Evolutionary conservation across 2,329 filamentous ascomycete genomes (phyloP).

Genomic region (Exophiala dermatitidis): DNA sequence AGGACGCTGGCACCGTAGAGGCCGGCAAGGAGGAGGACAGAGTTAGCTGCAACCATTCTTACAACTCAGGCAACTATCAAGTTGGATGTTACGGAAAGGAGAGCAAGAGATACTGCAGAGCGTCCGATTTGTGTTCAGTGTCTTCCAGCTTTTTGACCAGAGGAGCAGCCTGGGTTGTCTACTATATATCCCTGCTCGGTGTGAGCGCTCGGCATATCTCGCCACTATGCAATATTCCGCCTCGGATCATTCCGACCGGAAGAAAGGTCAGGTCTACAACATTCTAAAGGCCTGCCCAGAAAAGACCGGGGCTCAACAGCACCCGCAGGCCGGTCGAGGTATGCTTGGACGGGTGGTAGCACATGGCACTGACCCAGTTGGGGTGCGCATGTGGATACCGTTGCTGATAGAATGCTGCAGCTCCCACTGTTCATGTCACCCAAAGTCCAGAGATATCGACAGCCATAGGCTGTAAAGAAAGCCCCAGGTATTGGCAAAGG

Average conservation of each 20-base stretch:
- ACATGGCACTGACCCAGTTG: neutral
- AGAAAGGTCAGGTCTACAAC: too few species aligned
- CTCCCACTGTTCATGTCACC: neutral
- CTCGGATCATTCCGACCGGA: too few species aligned
- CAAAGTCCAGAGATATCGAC: neutral
- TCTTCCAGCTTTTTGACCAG: neutral
- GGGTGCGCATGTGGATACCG: neutral
- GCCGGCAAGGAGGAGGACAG: neutral
- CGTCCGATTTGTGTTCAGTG: neutral
- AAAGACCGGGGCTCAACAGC: neutral
- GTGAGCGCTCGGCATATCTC: neutral
- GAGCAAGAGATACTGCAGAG: neutral
- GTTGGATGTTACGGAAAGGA: neutral
- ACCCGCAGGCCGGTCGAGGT: neutral
- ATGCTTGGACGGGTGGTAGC: neutral
- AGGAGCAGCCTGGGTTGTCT: neutral
- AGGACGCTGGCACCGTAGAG: constrained; percentile 2
- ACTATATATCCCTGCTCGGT: neutral
- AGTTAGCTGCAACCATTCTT: neutral
- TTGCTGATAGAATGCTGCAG: neutral
- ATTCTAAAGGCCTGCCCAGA: neutral
- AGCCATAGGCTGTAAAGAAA: neutral
- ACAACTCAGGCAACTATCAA: neutral
- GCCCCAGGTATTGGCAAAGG: neutral
- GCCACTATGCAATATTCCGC: too few species aligned